These are phyloP conservation scores for Aspergillus sclerotialis DNA, from an alignment of 2,329 filamentous ascomycete species.

Conservation along the genomic window DNA sequence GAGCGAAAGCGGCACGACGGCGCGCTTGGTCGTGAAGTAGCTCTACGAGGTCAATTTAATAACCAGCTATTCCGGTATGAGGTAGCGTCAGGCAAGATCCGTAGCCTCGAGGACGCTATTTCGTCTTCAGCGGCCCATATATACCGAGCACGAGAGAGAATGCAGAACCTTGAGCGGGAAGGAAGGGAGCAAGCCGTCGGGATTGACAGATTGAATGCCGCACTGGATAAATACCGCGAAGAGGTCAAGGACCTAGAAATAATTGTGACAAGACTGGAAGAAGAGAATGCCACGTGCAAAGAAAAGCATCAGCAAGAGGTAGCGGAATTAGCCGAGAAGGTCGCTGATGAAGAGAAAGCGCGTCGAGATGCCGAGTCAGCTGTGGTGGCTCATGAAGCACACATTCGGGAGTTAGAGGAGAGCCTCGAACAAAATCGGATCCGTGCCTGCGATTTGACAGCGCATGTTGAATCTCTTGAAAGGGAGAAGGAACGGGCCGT, in stretches of 20 bases:
- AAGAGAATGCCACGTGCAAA: constrained; percentile 25
- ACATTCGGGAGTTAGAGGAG: constrained; percentile 31
- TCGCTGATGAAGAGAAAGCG: constrained; percentile 25
- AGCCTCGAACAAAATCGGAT: constrained; percentile 28
- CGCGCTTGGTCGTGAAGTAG: constrained; percentile 31
- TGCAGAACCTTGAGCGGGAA: constrained; percentile 36
- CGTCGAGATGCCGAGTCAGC: constrained; percentile 28
- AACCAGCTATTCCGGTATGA: constrained; percentile 32
- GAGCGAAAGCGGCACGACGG: constrained; percentile 26
- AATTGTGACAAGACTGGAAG: constrained; percentile 36
- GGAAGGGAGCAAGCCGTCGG: constrained; percentile 34
- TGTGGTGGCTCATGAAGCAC: constrained; percentile 25
- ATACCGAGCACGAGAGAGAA: constrained; percentile 36
- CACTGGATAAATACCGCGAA: constrained; percentile 37
- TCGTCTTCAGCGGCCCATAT: constrained; percentile 40
- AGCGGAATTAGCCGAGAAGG: constrained; percentile 26
- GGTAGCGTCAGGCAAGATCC: constrained; percentile 28
- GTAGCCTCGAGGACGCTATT: constrained; percentile 31
- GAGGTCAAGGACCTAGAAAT: constrained; percentile 38
- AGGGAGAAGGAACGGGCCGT: constrained; percentile 17
- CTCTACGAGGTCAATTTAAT: constrained; percentile 39
- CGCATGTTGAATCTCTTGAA: constrained; percentile 25
- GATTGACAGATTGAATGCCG: constrained; percentile 35
- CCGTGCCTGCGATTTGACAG: constrained; percentile 26
- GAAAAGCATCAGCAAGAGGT: constrained; percentile 23